Evolutionary conservation across 768 basidiomycete genomes (phyloP).

Genomic region (Amanita pseudoporphyria): DNA sequence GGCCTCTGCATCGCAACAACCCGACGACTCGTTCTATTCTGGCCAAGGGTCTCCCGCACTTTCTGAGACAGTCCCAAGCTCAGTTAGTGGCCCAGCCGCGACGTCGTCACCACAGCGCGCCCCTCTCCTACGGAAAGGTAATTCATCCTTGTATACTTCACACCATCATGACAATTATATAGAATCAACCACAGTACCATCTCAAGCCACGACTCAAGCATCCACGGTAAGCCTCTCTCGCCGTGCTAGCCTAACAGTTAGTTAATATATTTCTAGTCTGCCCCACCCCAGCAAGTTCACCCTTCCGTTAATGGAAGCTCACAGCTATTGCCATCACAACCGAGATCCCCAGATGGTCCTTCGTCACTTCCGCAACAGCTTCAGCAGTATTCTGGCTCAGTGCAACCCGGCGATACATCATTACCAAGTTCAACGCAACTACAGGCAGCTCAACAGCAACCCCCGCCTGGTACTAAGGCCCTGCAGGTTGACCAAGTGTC

Average conservation of each 20-base stretch:
- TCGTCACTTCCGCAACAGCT: conserved; percentile 37
- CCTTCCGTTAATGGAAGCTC: conserved; percentile 18
- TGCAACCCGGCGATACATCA: conserved; percentile 21
- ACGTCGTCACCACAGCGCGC: conserved; percentile 52
- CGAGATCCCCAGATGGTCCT: conserved; percentile 20
- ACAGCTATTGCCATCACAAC: conserved; percentile 19
- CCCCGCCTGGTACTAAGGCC: conserved; percentile 63
- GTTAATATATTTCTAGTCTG: conserved; percentile 23
- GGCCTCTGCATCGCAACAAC: conserved; percentile 60
- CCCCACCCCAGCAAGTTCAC: conserved; percentile 28
- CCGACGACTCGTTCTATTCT: conserved; percentile 61
- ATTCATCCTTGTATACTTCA: conserved; percentile 15
- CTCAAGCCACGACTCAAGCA: conserved; percentile 30
- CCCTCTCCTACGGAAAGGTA: conserved; percentile 36
- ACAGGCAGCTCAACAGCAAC: conserved; percentile 41
- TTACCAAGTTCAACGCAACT: conserved; percentile 31
- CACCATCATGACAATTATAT: conserved; percentile 1
- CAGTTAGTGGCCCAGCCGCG: conserved; percentile 35
- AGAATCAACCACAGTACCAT: conserved; percentile 39
- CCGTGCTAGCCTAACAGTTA: neutral
- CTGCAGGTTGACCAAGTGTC: conserved; percentile 34
- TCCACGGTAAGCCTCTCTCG: conserved; percentile 29
- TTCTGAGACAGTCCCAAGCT: conserved; percentile 49
- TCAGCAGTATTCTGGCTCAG: conserved; percentile 19
- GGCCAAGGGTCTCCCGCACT: conserved; percentile 64